These are phyloP conservation scores for Ogataea ganodermae DNA, from an alignment of 805 yeast genomes.

Conservation along the genomic window DNA sequence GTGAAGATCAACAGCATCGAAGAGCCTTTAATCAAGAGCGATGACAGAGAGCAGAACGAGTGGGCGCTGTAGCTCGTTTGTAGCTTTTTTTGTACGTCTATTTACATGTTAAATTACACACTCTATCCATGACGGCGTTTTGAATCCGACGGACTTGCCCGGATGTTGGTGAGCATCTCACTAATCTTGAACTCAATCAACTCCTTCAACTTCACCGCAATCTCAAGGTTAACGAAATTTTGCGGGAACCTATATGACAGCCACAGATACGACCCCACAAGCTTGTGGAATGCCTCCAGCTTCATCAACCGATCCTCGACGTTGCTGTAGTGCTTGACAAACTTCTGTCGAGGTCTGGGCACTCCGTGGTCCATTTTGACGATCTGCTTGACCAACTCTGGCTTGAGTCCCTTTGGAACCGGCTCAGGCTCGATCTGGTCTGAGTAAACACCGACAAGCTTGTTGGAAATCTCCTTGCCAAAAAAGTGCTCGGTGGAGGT, in stretches of 20 bases:
- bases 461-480: constrained; percentile 10
- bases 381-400: constrained; percentile 15
- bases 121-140: background rate
- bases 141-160: constrained; percentile 15
- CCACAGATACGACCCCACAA: constrained; percentile 77
- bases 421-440: constrained; percentile 30
- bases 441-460: constrained; percentile 15
- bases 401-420: constrained; percentile 28
- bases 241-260: constrained; percentile 84
- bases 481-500: constrained; percentile 23
- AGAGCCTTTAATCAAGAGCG: constrained; percentile 50
- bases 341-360: constrained; percentile 18
- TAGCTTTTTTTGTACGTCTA: background rate
- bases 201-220: constrained; percentile 69
- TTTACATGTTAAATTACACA: background rate
- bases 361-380: constrained; percentile 18
- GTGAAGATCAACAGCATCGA: constrained; percentile 70
- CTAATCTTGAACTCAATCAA: constrained; percentile 65
- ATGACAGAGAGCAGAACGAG: constrained; percentile 41
- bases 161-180: constrained; percentile 44
- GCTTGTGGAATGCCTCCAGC: constrained; percentile 68
- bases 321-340: constrained; percentile 26
- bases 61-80: constrained; percentile 48
- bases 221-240: constrained; percentile 70
- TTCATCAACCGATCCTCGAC: constrained; percentile 35